Evolutionary conservation across 352 stramenopile genomes (phyloP), one percentile per base, ranked within the genome.

Genomic region (Pythium folliculosum): DNA sequence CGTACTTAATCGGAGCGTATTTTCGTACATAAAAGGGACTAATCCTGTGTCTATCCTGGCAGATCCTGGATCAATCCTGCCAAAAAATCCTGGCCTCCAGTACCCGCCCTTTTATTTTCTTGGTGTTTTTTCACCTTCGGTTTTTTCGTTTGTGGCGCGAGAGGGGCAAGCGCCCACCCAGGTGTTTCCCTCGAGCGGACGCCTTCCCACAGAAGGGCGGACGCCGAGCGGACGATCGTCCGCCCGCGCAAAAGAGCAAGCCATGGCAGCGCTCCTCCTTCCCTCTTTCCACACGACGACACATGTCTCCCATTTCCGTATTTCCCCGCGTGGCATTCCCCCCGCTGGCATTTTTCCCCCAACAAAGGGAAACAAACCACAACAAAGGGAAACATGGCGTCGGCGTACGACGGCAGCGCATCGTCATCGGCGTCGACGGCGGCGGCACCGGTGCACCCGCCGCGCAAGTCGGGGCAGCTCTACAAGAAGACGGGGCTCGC

Each of bases 401-500:
- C 44, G 7, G 44, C 52, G n/a, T 50, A 37, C 37, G 49, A 53
- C 54, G 16, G 44, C 30, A 64, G 45, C 50, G 49, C 51, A 30
- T 60, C 52, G 17, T 5, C 32, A 1, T 35, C 52, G 17, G 27
- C 35, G 44, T 25, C 30, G n/a, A 23, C 57, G 53, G 55, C 22
- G 9, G 44, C 25, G 14, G 51, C 35, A 16, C 32, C 23, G n/a
- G 38, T 67, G 65, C 50, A 76, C 74, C 61, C 62, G 59, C 69
- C 73, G 59, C 74, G 72, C 63, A 89, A 88, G 66, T 53, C 72
- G 23, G 82, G 80, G n/a, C 77, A 86, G 35, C 58, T 91, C 48
- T 89, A 91, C 80, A 87, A 91, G 73, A 84, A 84, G 57, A 78
- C 78, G 59, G 80, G 76, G 21, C 62, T 92, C 43, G 67, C 73